Evolutionary conservation across 2,329 filamentous ascomycete species (phyloP).

Genomic region (Aspergillus hortae): DNA sequence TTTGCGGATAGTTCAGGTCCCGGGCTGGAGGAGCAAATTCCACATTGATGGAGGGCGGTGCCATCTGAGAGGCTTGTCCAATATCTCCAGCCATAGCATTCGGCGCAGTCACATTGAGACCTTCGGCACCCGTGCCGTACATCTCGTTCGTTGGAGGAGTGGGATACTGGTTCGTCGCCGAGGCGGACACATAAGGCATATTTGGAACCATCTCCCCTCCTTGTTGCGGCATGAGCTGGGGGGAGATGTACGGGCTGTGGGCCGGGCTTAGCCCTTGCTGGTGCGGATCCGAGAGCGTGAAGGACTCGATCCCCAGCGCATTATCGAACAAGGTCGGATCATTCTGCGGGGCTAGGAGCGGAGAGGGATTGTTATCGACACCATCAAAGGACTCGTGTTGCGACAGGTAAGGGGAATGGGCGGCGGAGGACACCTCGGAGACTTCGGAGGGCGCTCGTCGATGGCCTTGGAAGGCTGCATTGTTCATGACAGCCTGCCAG

Average conservation of each 20-base stretch:
- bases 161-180: slow-evolving; percentile 47
- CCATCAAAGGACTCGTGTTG: slow-evolving; percentile 76
- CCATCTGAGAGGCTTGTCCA: slow-evolving; percentile 70
- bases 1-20: slow-evolving; percentile 63
- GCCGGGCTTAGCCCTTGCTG: slow-evolving; percentile 56
- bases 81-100: slow-evolving; percentile 56
- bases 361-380: slow-evolving; percentile 70
- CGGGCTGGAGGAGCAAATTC: slow-evolving; percentile 77
- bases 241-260: slow-evolving; percentile 69
- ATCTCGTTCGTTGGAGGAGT: slow-evolving; percentile 45
- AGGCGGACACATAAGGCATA: slow-evolving; percentile 43
- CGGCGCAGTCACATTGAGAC: slow-evolving; percentile 44
- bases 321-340: slow-evolving; percentile 73
- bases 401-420: slow-evolving; percentile 76
- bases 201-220: slow-evolving; percentile 57
- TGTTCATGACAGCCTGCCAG: slow-evolving; percentile 55
- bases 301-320: slow-evolving; percentile 71
- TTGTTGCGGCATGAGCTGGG: slow-evolving; percentile 66
- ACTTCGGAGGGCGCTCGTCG: slow-evolving; percentile 84
- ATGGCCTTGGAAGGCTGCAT: slow-evolving; percentile 70
- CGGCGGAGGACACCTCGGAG: slow-evolving; percentile 82
- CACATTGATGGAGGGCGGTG: slow-evolving; percentile 91
- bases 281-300: slow-evolving; percentile 70
- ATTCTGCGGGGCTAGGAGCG: slow-evolving; percentile 68
- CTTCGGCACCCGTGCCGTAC: slow-evolving; percentile 48